Percentiles rank a stretch among this genome's conserved stretches.
Conservation (phyloP, 768 basidiomycete genomes). For the Pisolithus albus region DNA sequence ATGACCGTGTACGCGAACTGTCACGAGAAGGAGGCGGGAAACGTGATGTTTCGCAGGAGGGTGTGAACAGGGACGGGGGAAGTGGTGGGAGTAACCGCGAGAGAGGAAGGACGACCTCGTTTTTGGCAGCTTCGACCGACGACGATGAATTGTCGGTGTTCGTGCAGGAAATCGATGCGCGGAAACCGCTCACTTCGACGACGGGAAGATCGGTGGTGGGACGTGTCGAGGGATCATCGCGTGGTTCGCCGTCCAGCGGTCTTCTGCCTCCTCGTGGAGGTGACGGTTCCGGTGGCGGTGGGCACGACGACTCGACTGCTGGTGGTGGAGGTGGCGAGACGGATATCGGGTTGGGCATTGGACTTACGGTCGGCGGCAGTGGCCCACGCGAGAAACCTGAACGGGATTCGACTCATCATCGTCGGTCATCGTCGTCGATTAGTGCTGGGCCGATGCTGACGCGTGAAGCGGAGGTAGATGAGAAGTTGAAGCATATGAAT, state of each 20-base stretch:
- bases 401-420: background rate
- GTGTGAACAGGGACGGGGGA: background rate
- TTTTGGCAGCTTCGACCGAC: conserved; percentile 46
- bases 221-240: background rate
- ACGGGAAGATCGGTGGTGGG: conserved; percentile 7
- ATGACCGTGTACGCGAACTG: background rate
- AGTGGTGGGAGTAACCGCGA: background rate
- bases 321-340: background rate
- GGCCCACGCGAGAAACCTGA: background rate
- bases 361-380: background rate
- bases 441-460: conserved; percentile 49
- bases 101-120: conserved; percentile 33
- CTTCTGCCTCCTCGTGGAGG: too few relatives aligned
- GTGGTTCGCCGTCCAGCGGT: background rate
- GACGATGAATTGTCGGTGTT: conserved; percentile 76
- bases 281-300: too few relatives aligned
- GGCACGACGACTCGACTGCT: too few relatives aligned
- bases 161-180: conserved; percentile 68
- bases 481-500: conserved; percentile 58
- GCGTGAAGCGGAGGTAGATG: conserved; percentile 60
- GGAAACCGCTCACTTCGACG: conserved; percentile 48
- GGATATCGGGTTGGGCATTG: background rate
- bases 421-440: conserved; percentile 18
- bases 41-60: background rate
- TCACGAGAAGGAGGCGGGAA: background rate